phyloP scores from a whole-genome alignment of 1,284 basidiomycete species.

The Blastosporella zonata region DNA sequence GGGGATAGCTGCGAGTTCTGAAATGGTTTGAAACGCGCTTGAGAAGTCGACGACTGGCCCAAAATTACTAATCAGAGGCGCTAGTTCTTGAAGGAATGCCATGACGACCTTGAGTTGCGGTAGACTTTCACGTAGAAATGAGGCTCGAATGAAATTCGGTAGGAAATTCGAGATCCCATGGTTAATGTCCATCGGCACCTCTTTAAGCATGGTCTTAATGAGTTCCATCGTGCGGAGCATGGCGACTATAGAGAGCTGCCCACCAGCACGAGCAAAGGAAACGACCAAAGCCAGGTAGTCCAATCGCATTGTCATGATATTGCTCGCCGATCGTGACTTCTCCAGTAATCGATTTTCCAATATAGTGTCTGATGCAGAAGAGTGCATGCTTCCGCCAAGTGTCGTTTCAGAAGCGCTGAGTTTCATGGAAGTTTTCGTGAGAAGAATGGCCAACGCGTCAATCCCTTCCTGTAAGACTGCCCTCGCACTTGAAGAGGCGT shows the following conservation, averaged over 20 bases:
- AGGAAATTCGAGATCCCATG: slow-evolving; percentile 49
- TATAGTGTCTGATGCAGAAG: slow-evolving; percentile 22
- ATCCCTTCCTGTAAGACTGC: slow-evolving; percentile 65
- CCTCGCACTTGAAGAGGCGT: slow-evolving; percentile 48
- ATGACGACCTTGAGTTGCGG: slow-evolving; percentile 49
- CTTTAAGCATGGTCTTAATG: slow-evolving; percentile 57
- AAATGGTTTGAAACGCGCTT: slow-evolving; percentile 55
- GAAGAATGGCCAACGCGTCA: slow-evolving; percentile 59
- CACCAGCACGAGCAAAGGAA: slow-evolving; percentile 55
- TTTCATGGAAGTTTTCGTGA: slow-evolving; percentile 47
- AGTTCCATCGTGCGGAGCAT: slow-evolving; percentile 57
- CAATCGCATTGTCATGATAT: slow-evolving; percentile 55
- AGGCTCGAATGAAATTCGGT: slow-evolving; percentile 43
- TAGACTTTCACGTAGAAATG: slow-evolving; percentile 42
- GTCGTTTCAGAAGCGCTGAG: slow-evolving; percentile 41
- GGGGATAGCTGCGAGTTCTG: slow-evolving; percentile 44
- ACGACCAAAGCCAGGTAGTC: slow-evolving; percentile 66
- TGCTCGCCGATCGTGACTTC: slow-evolving; percentile 46
- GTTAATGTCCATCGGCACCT: slow-evolving; percentile 37
- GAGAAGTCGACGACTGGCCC: slow-evolving; percentile 59
- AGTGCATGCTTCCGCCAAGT: slow-evolving; percentile 28
- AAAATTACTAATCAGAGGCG: slow-evolving; percentile 55
- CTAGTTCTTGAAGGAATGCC: slow-evolving; percentile 53
- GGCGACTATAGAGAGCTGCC: slow-evolving; percentile 44
- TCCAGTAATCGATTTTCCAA: slow-evolving; percentile 37